Base-by-base conservation (phyloP, 192 early-diverging fungal genomes). In the Podila clonocystis region DNA sequence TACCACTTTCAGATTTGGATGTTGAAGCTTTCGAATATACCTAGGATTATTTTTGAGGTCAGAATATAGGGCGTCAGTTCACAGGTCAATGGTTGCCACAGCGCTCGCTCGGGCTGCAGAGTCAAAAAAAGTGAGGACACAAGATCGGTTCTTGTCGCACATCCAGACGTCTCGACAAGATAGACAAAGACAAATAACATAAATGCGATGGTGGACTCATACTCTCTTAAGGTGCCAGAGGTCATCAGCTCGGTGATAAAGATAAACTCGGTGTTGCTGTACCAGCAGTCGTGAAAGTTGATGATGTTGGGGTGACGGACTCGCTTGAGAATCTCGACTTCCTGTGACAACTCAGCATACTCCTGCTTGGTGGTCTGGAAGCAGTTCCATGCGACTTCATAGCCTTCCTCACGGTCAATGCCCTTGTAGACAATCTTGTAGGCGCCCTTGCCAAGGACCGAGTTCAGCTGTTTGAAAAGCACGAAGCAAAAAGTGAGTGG, bases 301-400 rank as follows among this genome's bases (percentile, higher is more conserved):
- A 95, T 95, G 80, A 95, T 95, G 65, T 95, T 95, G 45, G 91
- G 90, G 82, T 95, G 94, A 30, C 93, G 87, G 24, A 95, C 92
- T 48, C 90, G 82, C 71, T 94, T 93, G 57, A 95, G 78, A 59
- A 95, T 92, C 70, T 94, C 91, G 58, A 95, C 93, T 76, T 95
- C 94, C 61, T 91, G 87, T 19, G 87, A 87, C 49, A 94, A 65
- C 30, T 91, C 91, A 66, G 89, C 90, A 65, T 90, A 93, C 70
- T 94, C 92, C 59, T 89, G 89, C 74, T 90, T 90, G 6, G 92
- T 90, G n/a, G 88, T 93, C 88, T 91, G 89, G 33, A 95, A 86
- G 73, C 91, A 91, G 84, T 95, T 96, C 95, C 95, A 96, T 30
- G 95, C 95, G 15, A 96, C 94, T 77, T 96, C 95, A 36, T 95